These are phyloP conservation scores for Ganoderma multipileum DNA, from an alignment of 1,284 basidiomycete genomes.

Conservation along the genomic window DNA sequence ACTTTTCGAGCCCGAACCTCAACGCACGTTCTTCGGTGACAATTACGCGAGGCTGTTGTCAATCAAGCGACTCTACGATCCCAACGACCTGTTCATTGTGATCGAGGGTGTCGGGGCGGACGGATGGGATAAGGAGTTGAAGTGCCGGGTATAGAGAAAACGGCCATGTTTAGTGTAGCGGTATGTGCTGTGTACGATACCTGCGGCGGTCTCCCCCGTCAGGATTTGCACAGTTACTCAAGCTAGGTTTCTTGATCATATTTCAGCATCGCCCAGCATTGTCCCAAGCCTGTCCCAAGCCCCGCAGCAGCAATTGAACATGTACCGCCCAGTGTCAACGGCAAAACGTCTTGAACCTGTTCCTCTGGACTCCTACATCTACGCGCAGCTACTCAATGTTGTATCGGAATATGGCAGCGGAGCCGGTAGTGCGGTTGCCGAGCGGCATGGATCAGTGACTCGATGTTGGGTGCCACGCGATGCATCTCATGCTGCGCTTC, in stretches of 20 bases:
- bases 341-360: background rate
- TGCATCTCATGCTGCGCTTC: too few relatives aligned
- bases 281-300: background rate
- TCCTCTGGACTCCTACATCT: background rate
- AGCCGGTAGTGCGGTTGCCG: background rate
- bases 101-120: conserved; percentile 52
- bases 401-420: background rate
- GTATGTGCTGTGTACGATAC: background rate
- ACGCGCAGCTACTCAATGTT: background rate
- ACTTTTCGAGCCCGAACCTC: conserved; percentile 45
- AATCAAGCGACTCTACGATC: conserved; percentile 54
- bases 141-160: conserved; percentile 21
- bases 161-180: too few relatives aligned
- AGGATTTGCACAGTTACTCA: background rate
- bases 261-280: background rate
- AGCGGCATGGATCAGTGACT: background rate
- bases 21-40: conserved; percentile 49
- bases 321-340: background rate
- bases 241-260: too few relatives aligned
- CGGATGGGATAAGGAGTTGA: conserved; percentile 37
- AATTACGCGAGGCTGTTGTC: conserved; percentile 47
- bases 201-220: background rate
- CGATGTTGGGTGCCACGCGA: background rate
- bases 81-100: conserved; percentile 49
- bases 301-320: background rate